Percentiles rank a stretch among this genome's conserved stretches.
These are phyloP conservation scores for Solanum virginianum DNA, from an alignment of 257 asterid genomes.

Conservation along the genomic window DNA sequence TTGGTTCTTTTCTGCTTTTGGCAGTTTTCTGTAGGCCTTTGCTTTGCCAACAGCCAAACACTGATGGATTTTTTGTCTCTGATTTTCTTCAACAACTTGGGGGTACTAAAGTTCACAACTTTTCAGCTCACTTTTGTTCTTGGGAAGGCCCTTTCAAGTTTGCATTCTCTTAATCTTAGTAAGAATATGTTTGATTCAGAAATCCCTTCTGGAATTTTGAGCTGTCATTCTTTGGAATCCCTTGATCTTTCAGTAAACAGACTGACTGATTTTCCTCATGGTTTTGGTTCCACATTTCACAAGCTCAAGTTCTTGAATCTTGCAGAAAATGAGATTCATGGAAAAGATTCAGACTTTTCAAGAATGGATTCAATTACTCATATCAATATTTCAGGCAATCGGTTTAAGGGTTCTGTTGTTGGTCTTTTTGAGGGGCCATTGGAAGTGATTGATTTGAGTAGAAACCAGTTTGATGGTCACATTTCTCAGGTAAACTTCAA, in stretches of 20 bases:
- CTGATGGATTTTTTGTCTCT: constrained; percentile 52
- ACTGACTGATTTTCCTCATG: constrained; percentile 43
- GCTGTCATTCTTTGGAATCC: constrained; percentile 41
- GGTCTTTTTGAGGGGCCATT: constrained; percentile 47
- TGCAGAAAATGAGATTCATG: constrained; percentile 45
- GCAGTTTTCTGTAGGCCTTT: constrained; percentile 24
- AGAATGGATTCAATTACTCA: constrained; percentile 34
- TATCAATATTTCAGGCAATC: constrained; percentile 71
- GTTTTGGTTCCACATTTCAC: constrained; percentile 56
- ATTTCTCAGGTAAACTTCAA: constrained; percentile 65
- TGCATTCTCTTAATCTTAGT: constrained; percentile 49
- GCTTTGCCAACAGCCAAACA: constrained; percentile 39
- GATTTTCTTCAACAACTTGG: constrained; percentile 55
- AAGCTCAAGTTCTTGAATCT: constrained; percentile 47
- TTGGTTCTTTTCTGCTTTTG: constrained; percentile 32
- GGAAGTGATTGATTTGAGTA: constrained; percentile 82
- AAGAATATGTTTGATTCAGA: constrained; percentile 43
- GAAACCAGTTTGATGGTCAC: constrained; percentile 77
- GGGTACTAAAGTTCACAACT: constrained; percentile 15
- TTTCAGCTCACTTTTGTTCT: constrained; percentile 55
- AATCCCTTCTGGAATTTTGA: constrained; percentile 47
- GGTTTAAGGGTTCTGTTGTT: constrained; percentile 60
- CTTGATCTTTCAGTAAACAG: constrained; percentile 63
- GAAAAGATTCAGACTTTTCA: constrained; percentile 52
- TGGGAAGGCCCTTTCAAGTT: constrained; percentile 61